A percentile compares a stretch with the other conserved stretches of the same genome.
phyloP scores from a whole-genome alignment of 768 basidiomycete genomes.

The Daedalea quercina region DNA sequence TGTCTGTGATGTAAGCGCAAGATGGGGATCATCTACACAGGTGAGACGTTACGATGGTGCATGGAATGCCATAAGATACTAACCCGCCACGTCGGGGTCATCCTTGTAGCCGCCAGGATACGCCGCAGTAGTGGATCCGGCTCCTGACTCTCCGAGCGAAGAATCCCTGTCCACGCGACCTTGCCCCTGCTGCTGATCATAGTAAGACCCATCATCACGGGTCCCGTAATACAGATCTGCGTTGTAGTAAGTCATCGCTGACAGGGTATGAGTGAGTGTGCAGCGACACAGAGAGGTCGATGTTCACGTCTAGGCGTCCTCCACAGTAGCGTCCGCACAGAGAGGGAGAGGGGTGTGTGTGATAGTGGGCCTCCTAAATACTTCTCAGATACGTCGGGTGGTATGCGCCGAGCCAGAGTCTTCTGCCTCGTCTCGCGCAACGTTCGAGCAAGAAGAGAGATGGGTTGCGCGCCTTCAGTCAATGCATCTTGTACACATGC shows the following conservation, averaged over 20 bases:
- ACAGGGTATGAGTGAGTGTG: neutral
- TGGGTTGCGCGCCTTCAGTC: neutral
- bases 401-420: neutral
- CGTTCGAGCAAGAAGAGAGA: neutral
- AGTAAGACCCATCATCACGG: constrained; percentile 3
- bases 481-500: neutral
- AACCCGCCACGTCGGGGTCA: constrained; percentile 14
- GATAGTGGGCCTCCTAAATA: neutral
- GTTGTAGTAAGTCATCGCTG: constrained; percentile 20
- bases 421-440: neutral
- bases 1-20: constrained; percentile 64
- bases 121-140: constrained; percentile 10
- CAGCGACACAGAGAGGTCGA: too few species aligned
- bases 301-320: too few species aligned
- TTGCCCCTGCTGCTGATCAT: neutral
- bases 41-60: neutral
- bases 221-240: constrained; percentile 2
- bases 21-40: constrained; percentile 31
- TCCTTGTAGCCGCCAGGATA: constrained; percentile 10
- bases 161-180: constrained; percentile 23
- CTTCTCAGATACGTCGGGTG: neutral
- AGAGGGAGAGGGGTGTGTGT: neutral
- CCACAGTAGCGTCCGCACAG: neutral
- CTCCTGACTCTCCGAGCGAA: constrained; percentile 51
- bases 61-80: neutral